Conservation (phyloP, 176 grass and related monocot species). For the Poa annua region DNA sequence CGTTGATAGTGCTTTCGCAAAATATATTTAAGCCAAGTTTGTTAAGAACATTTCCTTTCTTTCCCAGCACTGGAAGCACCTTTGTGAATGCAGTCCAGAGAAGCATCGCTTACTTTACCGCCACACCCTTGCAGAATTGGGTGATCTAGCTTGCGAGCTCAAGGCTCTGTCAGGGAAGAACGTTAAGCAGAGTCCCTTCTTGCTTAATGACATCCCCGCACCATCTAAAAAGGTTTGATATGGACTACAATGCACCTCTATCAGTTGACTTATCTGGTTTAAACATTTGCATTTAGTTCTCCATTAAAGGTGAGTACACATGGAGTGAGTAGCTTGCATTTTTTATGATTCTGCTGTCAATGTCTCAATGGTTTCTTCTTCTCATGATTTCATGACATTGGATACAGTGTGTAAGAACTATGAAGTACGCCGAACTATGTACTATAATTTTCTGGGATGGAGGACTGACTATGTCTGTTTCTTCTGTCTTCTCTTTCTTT, state of each 20-base stretch:
- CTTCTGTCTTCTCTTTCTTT: conserved; percentile 26
- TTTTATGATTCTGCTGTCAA: background rate
- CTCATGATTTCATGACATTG: conserved; percentile 22
- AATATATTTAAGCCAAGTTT: conserved; percentile 31
- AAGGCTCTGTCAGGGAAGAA: conserved; percentile 32
- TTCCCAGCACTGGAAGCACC: conserved; percentile 89
- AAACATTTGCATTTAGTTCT: conserved; percentile 31
- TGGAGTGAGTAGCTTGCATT: background rate
- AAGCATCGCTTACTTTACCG: conserved; percentile 83
- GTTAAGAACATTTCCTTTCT: conserved; percentile 41
- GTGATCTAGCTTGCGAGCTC: conserved; percentile 58
- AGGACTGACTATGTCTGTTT: conserved; percentile 6
- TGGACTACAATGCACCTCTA: conserved; percentile 11
- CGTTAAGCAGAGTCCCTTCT: conserved; percentile 33
- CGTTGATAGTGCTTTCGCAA: background rate
- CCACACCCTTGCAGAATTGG: conserved; percentile 88
- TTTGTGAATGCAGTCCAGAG: conserved; percentile 85
- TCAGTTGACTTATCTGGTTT: conserved; percentile 1
- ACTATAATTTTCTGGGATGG: conserved; percentile 15
- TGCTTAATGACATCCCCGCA: conserved; percentile 35
- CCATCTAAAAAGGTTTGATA: conserved; percentile 60
- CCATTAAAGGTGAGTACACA: background rate
- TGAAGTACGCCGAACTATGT: background rate
- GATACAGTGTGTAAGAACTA: background rate
- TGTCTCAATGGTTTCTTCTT: conserved; percentile 28